Conservation (phyloP, 805 yeast genomes). For the Ogataea salicorniae region DNA sequence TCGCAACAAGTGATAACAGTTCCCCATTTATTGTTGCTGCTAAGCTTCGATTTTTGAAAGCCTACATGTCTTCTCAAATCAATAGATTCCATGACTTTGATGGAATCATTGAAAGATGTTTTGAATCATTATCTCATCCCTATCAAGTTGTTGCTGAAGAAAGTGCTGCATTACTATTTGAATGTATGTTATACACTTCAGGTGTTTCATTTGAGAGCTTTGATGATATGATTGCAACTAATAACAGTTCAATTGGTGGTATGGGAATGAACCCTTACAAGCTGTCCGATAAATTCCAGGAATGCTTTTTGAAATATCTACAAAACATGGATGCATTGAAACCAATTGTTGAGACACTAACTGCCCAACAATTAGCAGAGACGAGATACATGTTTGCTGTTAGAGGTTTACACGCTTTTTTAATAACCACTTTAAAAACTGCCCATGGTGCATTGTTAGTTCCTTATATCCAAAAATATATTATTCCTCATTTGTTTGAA, state of each 20-base stretch:
- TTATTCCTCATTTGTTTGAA: conserved; percentile 66
- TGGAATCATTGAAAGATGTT: conserved; percentile 37
- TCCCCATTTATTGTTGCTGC: conserved; percentile 65
- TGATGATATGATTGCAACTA: conserved; percentile 35
- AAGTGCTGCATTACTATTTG: conserved; percentile 56
- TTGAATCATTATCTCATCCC: conserved; percentile 53
- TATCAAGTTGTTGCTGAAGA: conserved; percentile 69
- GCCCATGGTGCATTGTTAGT: conserved; percentile 49
- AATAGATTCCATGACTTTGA: conserved; percentile 46
- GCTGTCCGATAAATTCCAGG: conserved; percentile 29
- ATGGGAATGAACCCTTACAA: conserved; percentile 25
- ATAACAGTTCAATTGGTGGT: conserved; percentile 32
- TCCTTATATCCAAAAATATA: conserved; percentile 43
- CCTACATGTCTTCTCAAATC: conserved; percentile 27
- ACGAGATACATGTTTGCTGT: conserved; percentile 60
- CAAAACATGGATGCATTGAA: conserved; percentile 35
- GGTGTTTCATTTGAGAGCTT: conserved; percentile 20
- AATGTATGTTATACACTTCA: conserved; percentile 18
- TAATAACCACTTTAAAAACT: conserved; percentile 48
- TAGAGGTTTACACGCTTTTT: conserved; percentile 59
- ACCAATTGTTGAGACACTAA: conserved; percentile 26
- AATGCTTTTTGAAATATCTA: conserved; percentile 40
- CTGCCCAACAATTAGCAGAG: conserved; percentile 53
- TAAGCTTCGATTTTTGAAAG: conserved; percentile 49
- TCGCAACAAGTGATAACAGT: conserved; percentile 43